Base-by-base conservation (phyloP, 768 basidiomycete genomes). In the Mycena kentingensis region DNA sequence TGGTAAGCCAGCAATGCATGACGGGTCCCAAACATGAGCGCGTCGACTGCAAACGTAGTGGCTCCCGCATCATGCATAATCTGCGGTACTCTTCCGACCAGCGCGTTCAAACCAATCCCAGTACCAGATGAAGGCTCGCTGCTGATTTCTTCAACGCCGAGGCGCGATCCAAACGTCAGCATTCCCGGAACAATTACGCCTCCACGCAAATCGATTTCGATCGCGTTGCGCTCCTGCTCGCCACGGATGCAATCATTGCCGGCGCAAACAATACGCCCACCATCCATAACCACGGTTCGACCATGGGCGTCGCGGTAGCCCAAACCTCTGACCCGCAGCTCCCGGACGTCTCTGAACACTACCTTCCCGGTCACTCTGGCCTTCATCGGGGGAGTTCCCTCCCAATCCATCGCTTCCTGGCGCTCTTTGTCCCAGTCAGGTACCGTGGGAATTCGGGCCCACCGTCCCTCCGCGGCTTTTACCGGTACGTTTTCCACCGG, bases 121-220 rank as follows among this genome's bases (percentile, higher is more conserved):
- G 86, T 85, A 15, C 76, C 75, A 5, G 87, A 93, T 12, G 84
- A 83, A 21, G 79, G 71, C 65, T 94, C 93, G 22, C 74, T 71
- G 16, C 72, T 68, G 28, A 94, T 93, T 65, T 93, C 92, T 64
- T 82, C 82, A 29, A 91, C 62, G 4, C 92, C 93, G 21, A 96
- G 65, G 19, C 79, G 70, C 16, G 88, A 82, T 3, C 93, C 93
- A 59, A 78, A 77, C 0, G 80, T 68, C 77, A 80, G 76, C 52
- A 93, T 63, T 5, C 88, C 88, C 15, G 91, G 87, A 11, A 74
- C 70, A 43, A 88, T 77, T 2, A 76, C 70, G 5, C 93, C 93
- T 0, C 88, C 86, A 34, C 78, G 72, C 12, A 94, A 76, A 63
- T 94, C 81, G 16, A 93, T 67, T 15, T 67, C 63, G 18, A 54